Base-by-base conservation (phyloP, 2,329 filamentous ascomycete species). In the Tolypocladium guangdongense region DNA sequence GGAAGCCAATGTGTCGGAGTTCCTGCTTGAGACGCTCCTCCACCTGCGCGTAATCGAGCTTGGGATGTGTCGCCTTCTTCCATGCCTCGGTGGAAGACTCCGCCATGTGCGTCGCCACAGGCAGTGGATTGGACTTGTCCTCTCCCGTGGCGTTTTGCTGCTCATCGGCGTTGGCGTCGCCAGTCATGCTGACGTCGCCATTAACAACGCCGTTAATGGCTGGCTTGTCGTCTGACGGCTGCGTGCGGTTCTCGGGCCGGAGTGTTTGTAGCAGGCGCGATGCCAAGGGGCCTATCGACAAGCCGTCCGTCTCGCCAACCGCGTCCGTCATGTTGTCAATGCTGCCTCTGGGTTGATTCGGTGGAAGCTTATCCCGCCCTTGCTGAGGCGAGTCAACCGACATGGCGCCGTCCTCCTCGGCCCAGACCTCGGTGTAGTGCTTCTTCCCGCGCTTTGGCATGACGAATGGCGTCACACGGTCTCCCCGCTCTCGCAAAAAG, bases 21-120 rank as follows among this genome's bases (percentile, higher is more conserved):
- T 99, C 93, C 63, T 90, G 87, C 70, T 95, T 88, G 51, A 96
- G 81, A 48, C 93, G 88, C 64, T 96, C 88, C 62, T 99, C 93
- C 22, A 96, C 82, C 64, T 90, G 86, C 3, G 81, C 78, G 66
- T 95, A 95, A 64, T 96, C 91, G 7, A 95, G 77, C 60, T 89
- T 90, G 1, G 78, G 78, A 52, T 87, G 83, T 1, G 80, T 83
- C 0, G 86, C 82, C 54, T 89, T 88, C 69, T 90, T 92, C 84
- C 89, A 93, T 7, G 82, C 77, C 59, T 87, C 87, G 5, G 84
- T 81, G 6, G 81, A 80, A 3, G 88, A 87, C 58, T 95, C 90
- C 1, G 86, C 77, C 75, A 96, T 90, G 58, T 80, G 84, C 1
- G 91, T 84, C 16, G 91, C 90, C 0, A 90, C 84, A 4, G 86